phyloP scores from a whole-genome alignment of 2,329 filamentous ascomycete species.

The Teratosphaeria gauchensis region DNA sequence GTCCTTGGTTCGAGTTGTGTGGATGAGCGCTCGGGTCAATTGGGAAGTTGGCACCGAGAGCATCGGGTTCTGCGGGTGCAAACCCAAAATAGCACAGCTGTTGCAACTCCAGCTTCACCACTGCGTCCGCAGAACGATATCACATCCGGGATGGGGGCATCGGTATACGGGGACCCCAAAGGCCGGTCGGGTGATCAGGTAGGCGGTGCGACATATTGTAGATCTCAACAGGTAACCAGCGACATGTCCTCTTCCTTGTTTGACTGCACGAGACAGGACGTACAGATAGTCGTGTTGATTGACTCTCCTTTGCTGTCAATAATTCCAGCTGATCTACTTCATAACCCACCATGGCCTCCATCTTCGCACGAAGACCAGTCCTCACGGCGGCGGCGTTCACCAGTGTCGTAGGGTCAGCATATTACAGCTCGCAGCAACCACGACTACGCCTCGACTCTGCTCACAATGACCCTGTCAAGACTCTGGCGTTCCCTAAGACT shows the following conservation, averaged over 20 bases:
- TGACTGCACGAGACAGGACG: not conserved
- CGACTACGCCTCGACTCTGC: constrained; percentile 17
- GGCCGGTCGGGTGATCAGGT: not conserved
- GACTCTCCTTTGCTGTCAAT: not conserved
- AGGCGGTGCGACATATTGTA: not conserved
- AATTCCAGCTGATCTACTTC: not conserved
- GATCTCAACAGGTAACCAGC: not conserved
- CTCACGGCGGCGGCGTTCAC: constrained; percentile 1
- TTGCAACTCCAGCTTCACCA: not conserved
- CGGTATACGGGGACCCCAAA: not conserved
- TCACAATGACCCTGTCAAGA: constrained; percentile 15
- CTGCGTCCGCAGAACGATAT: not conserved
- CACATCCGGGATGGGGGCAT: not conserved
- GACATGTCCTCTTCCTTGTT: not conserved
- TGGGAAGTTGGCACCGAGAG: not conserved
- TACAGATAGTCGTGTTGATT: not conserved
- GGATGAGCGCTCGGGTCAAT: not conserved
- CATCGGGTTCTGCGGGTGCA: not conserved
- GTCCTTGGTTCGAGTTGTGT: too few relatives aligned
- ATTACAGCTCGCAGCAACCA: constrained; percentile 6
- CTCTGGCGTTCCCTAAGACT: constrained; percentile 20
- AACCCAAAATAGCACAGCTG: not conserved
- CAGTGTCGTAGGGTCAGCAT: not conserved
- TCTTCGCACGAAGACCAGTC: constrained; percentile 7
- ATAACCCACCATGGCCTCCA: constrained; percentile 3